These are phyloP conservation scores for Cryptococcus hybrid DNA, from an alignment of 1,284 basidiomycete species.

Conservation along the genomic window DNA sequence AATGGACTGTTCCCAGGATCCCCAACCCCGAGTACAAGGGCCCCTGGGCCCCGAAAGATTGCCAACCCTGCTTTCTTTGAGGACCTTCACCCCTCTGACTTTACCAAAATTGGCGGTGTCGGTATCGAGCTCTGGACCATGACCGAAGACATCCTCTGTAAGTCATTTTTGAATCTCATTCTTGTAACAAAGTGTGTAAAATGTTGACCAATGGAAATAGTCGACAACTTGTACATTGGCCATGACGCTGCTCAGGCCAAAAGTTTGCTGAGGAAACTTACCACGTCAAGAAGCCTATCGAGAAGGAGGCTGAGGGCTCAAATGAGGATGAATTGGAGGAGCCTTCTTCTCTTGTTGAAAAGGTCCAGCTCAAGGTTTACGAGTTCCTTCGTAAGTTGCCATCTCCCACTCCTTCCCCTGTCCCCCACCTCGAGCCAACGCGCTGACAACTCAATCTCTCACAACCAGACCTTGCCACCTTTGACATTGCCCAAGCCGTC, in stretches of 20 bases:
- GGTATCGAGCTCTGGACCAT: slow-evolving; percentile 99
- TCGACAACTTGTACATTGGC: slow-evolving; percentile 92
- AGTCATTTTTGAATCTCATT: slow-evolving; percentile 21
- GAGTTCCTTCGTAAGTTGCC: slow-evolving; percentile 45
- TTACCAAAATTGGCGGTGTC: slow-evolving; percentile 85
- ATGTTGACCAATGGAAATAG: slow-evolving; percentile 11
- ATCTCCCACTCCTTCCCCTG: background rate
- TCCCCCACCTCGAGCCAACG: background rate
- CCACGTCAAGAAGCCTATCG: slow-evolving; percentile 64
- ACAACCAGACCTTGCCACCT: slow-evolving; percentile 28
- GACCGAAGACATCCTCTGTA: slow-evolving; percentile 90
- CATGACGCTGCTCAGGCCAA: slow-evolving; percentile 81
- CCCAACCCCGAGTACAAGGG: slow-evolving; percentile 99
- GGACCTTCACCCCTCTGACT: slow-evolving; percentile 81
- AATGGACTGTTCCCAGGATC: slow-evolving; percentile 90
- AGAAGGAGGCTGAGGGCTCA: slow-evolving; percentile 51
- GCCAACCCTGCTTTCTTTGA: slow-evolving; percentile 87
- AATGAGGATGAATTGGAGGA: slow-evolving; percentile 54
- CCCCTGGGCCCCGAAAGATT: slow-evolving; percentile 88
- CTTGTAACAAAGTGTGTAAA: background rate
- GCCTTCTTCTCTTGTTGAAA: slow-evolving; percentile 35
- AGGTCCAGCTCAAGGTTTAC: slow-evolving; percentile 43
- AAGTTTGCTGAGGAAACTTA: slow-evolving; percentile 78
- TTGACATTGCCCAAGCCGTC: slow-evolving; percentile 59
- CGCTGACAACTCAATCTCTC: background rate